Evolutionary conservation across 2,329 filamentous ascomycete species (phyloP), one percentile per base, ranked within the genome.

Genomic region (Epichloe bromicola): DNA sequence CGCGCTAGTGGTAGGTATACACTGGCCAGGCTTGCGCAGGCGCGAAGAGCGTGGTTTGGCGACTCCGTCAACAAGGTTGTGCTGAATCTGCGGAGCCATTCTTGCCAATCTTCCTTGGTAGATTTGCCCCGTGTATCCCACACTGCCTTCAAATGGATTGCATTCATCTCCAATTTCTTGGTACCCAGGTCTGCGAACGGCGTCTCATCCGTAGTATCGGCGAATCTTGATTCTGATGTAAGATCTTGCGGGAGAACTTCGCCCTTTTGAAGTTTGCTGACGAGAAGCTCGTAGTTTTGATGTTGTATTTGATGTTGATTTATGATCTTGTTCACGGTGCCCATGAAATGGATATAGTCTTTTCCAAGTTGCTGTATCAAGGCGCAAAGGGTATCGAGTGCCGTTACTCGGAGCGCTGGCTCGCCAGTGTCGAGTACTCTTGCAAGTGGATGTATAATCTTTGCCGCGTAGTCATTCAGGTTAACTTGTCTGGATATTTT

Each of bases 81-180:
- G 63, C 91, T 97, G 69, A 98, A 95, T 30, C 91, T 80, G 54
- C 94, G 82, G 68, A 98, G 88, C 93, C 93, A 99, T 66, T 99
- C 93, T 61, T 95, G 88, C 93, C 93, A 99, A 68, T 99, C 93
- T 64, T 99, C 93, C 60, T 90, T 89, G 10, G 93, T 99, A 0
- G 91, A 96, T 63, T 96, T 96, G 54, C 94, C 89, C 53, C 85
- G 89, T 0, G 94, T 93, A 60, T 97, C 93, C 93, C 93, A 99
- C 0, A 94, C 93, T 56, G 86, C 85, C 68, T 97, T 96, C 20
- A 99, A 74, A 72, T 98, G 94, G 56, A 97, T 90, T 48, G 95
- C 89, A 59, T 98, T 99, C 67, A 97, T 91, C 55, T 95, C 89
- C 36, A 97, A 76, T 68, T 97, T 97, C 74, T 95, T 96, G 12